Evolutionary conservation across 495 filamentous ascomycete species (phyloP).

Genomic region (Aspergillus sparsus): DNA sequence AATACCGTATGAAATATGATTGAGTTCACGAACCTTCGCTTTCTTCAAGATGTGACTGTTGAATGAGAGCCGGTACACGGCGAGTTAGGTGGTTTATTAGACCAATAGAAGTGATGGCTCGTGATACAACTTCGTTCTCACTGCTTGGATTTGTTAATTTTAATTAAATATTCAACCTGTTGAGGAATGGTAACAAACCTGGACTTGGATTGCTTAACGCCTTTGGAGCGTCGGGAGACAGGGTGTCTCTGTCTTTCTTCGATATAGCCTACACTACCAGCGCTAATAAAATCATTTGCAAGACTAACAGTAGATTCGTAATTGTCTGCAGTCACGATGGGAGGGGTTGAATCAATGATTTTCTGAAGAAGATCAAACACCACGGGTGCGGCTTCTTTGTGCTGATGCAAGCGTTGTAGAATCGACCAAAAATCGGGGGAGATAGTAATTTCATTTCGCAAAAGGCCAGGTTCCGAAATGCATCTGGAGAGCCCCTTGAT

Average conservation of each 20-base stretch:
- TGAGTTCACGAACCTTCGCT: constrained; percentile 63
- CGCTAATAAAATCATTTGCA: constrained; percentile 85
- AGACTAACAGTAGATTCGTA: constrained; percentile 83
- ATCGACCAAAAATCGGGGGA: constrained; percentile 98
- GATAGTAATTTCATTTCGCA: constrained; percentile 89
- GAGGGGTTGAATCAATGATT: constrained; percentile 63
- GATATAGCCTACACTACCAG: constrained; percentile 75
- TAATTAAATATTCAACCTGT: not conserved
- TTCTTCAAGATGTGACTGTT: constrained; percentile 88
- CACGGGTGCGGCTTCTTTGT: constrained; percentile 65
- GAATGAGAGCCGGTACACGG: constrained; percentile 81
- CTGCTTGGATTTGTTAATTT: constrained; percentile 31
- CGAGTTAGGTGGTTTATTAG: constrained; percentile 77
- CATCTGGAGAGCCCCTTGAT: constrained; percentile 80
- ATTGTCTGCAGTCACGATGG: constrained; percentile 89
- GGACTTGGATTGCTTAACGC: constrained; percentile 55
- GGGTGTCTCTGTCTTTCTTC: constrained; percentile 78
- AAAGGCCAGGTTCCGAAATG: constrained; percentile 68
- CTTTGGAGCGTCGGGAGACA: constrained; percentile 51
- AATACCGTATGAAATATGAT: not conserved
- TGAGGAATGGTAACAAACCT: constrained; percentile 46
- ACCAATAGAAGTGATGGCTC: constrained; percentile 77
- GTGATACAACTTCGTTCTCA: constrained; percentile 72
- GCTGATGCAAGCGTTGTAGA: constrained; percentile 68
- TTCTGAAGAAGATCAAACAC: constrained; percentile 83